These are phyloP conservation scores for Hamamelis virginiana DNA, from an alignment of 164 flowering plant genomes.

Conservation along the genomic window DNA sequence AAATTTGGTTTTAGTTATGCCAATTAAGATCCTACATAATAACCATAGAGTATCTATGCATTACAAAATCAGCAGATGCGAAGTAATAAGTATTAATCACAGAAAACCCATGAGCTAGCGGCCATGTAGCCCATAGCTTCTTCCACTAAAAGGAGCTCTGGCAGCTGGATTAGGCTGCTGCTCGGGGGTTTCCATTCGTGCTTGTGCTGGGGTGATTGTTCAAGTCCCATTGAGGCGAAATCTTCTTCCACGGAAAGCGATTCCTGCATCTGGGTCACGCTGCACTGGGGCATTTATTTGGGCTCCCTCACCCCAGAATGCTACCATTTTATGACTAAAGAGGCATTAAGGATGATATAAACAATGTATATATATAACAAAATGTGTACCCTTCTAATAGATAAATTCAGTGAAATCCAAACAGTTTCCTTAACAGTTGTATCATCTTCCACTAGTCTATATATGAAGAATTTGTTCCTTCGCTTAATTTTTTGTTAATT, in stretches of 20 bases:
- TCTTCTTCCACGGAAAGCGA: constrained; percentile 29
- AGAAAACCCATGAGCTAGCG: background rate
- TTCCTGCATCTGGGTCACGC: constrained; percentile 31
- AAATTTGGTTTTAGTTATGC: no score
- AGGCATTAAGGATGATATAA: background rate
- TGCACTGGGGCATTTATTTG: constrained; percentile 44
- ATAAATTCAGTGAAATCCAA: no score
- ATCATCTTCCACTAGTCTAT: no score
- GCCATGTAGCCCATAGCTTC: constrained; percentile 39
- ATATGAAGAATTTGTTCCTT: no score
- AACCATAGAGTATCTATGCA: no score
- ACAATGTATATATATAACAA: background rate
- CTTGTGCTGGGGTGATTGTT: constrained; percentile 3
- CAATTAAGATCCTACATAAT: no score
- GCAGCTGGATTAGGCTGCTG: constrained; percentile 28
- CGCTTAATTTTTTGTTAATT: no score
- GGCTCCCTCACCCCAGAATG: constrained; percentile 45
- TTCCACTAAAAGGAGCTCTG: constrained; percentile 42
- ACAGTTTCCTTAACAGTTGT: no score
- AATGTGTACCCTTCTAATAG: no score
- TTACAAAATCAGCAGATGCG: no score
- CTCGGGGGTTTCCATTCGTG: background rate
- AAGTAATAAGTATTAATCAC: no score
- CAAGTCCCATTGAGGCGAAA: constrained; percentile 18
- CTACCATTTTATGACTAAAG: constrained; percentile 52